A percentile compares a stretch with the other conserved stretches of the same genome.
Evolutionary conservation across 2,329 filamentous ascomycete species (phyloP).

Genomic region (Alternaria ethzedia): DNA sequence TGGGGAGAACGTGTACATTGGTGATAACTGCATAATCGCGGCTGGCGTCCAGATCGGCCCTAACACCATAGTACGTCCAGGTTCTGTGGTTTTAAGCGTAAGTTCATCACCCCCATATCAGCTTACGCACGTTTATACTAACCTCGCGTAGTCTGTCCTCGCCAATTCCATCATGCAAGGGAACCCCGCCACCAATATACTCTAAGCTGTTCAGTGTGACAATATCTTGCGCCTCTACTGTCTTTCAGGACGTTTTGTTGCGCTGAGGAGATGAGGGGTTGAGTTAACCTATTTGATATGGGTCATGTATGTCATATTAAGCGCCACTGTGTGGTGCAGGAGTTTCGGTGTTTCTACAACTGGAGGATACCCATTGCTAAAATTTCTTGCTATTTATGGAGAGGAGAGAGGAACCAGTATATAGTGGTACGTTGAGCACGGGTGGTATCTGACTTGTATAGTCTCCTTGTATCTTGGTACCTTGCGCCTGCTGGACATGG

Average conservation of each 20-base stretch:
- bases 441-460: conserved; percentile 18
- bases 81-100: conserved; percentile 62
- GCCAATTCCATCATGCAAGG: conserved; percentile 55
- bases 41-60: conserved; percentile 62
- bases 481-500: conserved; percentile 13
- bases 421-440: conserved; percentile 3
- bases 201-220: conserved; percentile 22
- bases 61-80: conserved; percentile 60
- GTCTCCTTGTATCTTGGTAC: conserved; percentile 12
- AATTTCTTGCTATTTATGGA: conserved; percentile 3
- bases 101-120: conserved; percentile 29
- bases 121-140: conserved; percentile 10
- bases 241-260: neutral
- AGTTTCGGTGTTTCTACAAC: conserved; percentile 17
- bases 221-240: neutral
- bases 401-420: neutral
- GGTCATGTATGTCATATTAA: conserved; percentile 10
- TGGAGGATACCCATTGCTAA: conserved; percentile 27
- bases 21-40: conserved; percentile 66
- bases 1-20: conserved; percentile 73
- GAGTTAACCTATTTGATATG: neutral
- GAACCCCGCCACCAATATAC: conserved; percentile 51
- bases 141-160: conserved; percentile 52
- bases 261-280: neutral
- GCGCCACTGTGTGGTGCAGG: conserved; percentile 16